Conservation (phyloP, 345 rosid species). For the Camelina hispida region DNA sequence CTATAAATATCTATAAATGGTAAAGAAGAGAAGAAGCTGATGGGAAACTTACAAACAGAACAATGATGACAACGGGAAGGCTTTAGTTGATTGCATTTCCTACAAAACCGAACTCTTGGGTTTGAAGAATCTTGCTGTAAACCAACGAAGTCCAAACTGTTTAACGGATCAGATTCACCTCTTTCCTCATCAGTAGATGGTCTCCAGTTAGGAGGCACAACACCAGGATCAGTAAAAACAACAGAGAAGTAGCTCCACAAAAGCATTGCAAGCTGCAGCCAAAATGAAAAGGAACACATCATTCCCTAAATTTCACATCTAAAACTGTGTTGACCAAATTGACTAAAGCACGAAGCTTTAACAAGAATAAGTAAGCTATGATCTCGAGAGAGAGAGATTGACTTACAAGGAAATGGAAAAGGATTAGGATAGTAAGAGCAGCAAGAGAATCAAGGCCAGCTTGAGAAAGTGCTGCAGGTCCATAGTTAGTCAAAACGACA, state of each 20-base stretch:
- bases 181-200: slow-evolving; percentile 84
- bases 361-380: slow-evolving; percentile 23
- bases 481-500: slow-evolving; percentile 72
- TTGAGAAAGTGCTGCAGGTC: slow-evolving; percentile 58
- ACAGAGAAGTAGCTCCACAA: slow-evolving; percentile 97
- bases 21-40: slow-evolving; percentile 2
- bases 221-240: slow-evolving; percentile 94
- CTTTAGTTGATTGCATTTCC: slow-evolving; percentile 90
- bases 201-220: slow-evolving; percentile 95
- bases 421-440: slow-evolving; percentile 62
- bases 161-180: slow-evolving; percentile 83
- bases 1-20: background rate
- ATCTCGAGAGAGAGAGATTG: slow-evolving; percentile 2
- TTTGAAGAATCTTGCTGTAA: slow-evolving; percentile 60
- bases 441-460: slow-evolving; percentile 59
- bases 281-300: slow-evolving; percentile 1
- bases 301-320: slow-evolving; percentile 16
- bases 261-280: slow-evolving; percentile 80
- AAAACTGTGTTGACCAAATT: slow-evolving; percentile 14
- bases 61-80: slow-evolving; percentile 99
- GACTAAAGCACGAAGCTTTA: slow-evolving; percentile 31
- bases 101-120: slow-evolving; percentile 75
- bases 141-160: slow-evolving; percentile 58
- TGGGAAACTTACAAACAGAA: slow-evolving; percentile 80
- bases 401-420: slow-evolving; percentile 83